Evolutionary conservation across 2,329 filamentous ascomycete species (phyloP), one percentile per base, ranked within the genome.

Genomic region (Phaeosphaeriaceae sp.): DNA sequence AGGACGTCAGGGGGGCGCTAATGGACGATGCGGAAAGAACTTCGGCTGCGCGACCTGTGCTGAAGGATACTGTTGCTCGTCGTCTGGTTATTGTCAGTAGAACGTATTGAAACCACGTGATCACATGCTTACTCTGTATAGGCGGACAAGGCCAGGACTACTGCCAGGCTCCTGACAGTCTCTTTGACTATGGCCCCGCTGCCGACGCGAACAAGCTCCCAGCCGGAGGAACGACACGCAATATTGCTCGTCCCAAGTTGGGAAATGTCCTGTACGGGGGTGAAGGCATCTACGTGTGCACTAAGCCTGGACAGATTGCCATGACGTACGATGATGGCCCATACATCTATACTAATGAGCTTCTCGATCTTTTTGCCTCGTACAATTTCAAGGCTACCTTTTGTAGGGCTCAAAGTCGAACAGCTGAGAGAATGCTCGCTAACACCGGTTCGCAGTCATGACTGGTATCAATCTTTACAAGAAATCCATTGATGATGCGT

Each of bases 241-340:
- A 72, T 1, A 71, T 88, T 50, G 70, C 81, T 27, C 82, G 88
- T 17, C 77, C 85, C 1, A 78, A 84, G 27, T 66, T 86, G 2
- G 88, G 88, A 5, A 74, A 58, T 9, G 78, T 88, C 1, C 76
- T 79, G 0, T 88, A 89, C 56, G 87, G 87, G n/a, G 80, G 83
- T 45, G 80, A 75, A 2, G 83, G 84, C 17, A 85, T 89, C 56
- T 86, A 85, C 62, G 76, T 80, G 52, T 88, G 85, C 65, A 71
- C 71, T 17, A 62, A 62, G 15, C 78, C 83, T 1, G 86, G 87
- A 56, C 85, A 85, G 5, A 83, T 91, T 62, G 88, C 88, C 15
- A 77, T 91, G 51, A 90, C 88, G 0, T 90, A 85, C 60, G 88
- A 90, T 66, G 88, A 90, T 68, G 88, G 88, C 0, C 88, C 88